Base-by-base conservation (phyloP, 768 basidiomycete species). In the Hydnomerulius pinastri region DNA sequence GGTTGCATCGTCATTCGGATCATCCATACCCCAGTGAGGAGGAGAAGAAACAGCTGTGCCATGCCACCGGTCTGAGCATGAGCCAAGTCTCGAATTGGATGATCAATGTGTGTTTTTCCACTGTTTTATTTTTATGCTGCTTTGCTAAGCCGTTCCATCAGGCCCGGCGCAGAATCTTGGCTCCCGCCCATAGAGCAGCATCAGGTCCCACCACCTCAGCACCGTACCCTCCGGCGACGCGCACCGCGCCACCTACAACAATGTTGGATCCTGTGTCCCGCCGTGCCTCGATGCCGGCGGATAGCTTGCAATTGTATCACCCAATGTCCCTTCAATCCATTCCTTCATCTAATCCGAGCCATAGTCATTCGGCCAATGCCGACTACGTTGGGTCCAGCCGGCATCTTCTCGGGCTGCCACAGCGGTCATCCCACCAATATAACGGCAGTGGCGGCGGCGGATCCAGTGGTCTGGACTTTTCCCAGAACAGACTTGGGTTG, bases 71-170 rank as follows among this genome's bases (percentile, higher is more conserved):
- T 21, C 72, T 93, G 55, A 89, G 85, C 72, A 92, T 92, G 89
- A 83, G 79, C 70, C 90, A 93, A 69, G 89, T 92, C 1, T 90
- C 88, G 45, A 92, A 92, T 67, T 92, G 90, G 90, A 92, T 92
- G 90, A 92, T 92, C 63, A 92, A 92, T 60, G 90, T 81, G 47
- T 44, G 81, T 71, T 51, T 17, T 42, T 36, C 10, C 44, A 77
- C 36, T 50, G 70, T 75, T 7, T 52, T 43, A 48, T 27, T 48
- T 41, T 20, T 44, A 38, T 49, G 29, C 51, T 45, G 38, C 32
- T 46, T 24, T 43, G 51, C 49, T 40, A 54, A 56, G n/a, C 23
- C 47, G 41, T 50, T 49, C 46, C 48, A 54, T 28, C 63, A 91
- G 89, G 89, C 89, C 56, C 80, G 89, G 20, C 81, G 89, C 53